These are phyloP conservation scores for Pythium guiyangense DNA, from an alignment of 352 stramenopile species.

Conservation along the genomic window DNA sequence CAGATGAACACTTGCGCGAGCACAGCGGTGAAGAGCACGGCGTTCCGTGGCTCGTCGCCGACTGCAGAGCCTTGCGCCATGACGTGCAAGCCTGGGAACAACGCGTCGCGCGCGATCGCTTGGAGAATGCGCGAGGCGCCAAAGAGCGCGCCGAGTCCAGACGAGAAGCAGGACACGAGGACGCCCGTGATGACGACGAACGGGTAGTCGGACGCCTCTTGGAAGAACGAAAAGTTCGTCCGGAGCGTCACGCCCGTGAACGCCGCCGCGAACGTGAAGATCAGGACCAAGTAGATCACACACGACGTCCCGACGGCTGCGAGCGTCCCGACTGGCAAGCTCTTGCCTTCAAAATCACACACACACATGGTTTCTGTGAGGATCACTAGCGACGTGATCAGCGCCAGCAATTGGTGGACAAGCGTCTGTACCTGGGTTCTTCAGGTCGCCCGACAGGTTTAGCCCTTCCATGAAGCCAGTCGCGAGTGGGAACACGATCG, in stretches of 20 bases:
- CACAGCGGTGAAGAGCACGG: conserved; percentile 59
- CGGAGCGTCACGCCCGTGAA: conserved; percentile 55
- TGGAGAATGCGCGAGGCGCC: conserved; percentile 69
- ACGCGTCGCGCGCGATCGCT: conserved; percentile 66
- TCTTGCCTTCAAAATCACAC: conserved; percentile 24
- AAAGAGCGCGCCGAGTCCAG: conserved; percentile 60
- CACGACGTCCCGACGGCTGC: conserved; percentile 54
- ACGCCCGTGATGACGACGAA: conserved; percentile 62
- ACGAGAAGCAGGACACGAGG: conserved; percentile 67
- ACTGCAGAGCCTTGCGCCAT: conserved; percentile 47
- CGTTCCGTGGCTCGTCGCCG: conserved; percentile 66
- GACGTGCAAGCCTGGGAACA: conserved; percentile 42
- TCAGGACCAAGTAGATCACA: conserved; percentile 65
- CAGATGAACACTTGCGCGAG: conserved; percentile 69
- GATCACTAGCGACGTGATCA: too few species aligned
- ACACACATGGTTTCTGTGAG: conserved; percentile 4
- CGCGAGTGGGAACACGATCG: conserved; percentile 75
- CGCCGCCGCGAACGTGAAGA: conserved; percentile 53
- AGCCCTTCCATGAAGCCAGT: conserved; percentile 84
- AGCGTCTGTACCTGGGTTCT: conserved; percentile 53
- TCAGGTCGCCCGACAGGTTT: conserved; percentile 76
- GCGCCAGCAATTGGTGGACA: too few species aligned
- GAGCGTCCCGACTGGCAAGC: conserved; percentile 64
- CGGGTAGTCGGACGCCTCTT: conserved; percentile 48
- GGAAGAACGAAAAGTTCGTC: conserved; percentile 77